These are phyloP conservation scores for Tylopilus rubrobrunneus DNA, from an alignment of 768 basidiomycete species.

Conservation along the genomic window DNA sequence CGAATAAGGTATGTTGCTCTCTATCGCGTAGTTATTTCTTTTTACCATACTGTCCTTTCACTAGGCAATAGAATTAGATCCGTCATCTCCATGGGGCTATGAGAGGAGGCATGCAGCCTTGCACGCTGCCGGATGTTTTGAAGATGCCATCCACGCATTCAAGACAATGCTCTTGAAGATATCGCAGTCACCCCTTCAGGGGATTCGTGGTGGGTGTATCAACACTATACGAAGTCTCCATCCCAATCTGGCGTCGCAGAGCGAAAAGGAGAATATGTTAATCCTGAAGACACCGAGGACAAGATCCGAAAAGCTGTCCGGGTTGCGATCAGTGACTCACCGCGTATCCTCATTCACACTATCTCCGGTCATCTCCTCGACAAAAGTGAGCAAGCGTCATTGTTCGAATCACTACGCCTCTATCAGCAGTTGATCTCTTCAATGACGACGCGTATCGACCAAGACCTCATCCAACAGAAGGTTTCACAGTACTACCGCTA, in stretches of 20 bases:
- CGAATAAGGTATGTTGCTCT: not conserved
- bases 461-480: not conserved
- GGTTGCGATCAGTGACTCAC: not conserved
- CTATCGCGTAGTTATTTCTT: not conserved
- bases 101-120: not conserved
- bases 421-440: conserved; percentile 10
- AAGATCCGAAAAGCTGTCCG: not conserved
- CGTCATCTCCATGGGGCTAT: not conserved
- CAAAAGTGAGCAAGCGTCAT: not conserved
- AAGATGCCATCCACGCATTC: not conserved
- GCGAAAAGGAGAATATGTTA: not conserved
- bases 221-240: too few relatives aligned
- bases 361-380: conserved; percentile 1
- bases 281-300: not conserved
- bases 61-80: not conserved
- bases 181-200: not conserved
- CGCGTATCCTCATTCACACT: not conserved
- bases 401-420: conserved; percentile 1
- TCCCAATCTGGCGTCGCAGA: not conserved
- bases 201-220: not conserved
- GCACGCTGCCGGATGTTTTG: not conserved
- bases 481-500: conserved; percentile 1
- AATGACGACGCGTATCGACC: conserved; percentile 2
- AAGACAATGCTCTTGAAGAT: not conserved
- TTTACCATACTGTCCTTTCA: not conserved